A percentile compares a stretch with the other conserved stretches of the same genome.
These are phyloP conservation scores for Alternaria consortialis DNA, from an alignment of 2,329 filamentous ascomycete genomes.

Conservation along the genomic window DNA sequence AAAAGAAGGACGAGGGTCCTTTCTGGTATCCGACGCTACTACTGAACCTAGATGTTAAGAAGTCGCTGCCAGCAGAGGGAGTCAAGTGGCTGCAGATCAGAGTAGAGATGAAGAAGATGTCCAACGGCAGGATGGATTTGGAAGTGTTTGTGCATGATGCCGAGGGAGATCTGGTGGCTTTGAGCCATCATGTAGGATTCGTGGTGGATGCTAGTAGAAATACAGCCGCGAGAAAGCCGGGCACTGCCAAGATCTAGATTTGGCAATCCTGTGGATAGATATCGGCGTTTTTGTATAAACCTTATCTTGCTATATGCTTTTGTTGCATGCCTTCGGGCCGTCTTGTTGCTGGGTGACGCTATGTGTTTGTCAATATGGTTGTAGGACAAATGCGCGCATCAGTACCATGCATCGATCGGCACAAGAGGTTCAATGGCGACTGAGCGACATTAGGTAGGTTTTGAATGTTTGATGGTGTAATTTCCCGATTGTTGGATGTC, in stretches of 20 bases:
- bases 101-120: conserved; percentile 70
- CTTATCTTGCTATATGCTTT: not conserved
- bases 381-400: not conserved
- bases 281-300: not conserved
- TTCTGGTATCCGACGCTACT: conserved; percentile 81
- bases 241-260: conserved; percentile 47
- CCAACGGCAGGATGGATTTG: conserved; percentile 77
- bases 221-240: conserved; percentile 58
- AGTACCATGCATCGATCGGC: not conserved
- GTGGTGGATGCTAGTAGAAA: conserved; percentile 72
- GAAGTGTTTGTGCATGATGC: conserved; percentile 74
- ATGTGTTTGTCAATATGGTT: not conserved
- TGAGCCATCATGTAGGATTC: conserved; percentile 74
- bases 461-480: not conserved
- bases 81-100: conserved; percentile 77
- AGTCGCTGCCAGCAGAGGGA: conserved; percentile 70
- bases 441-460: not conserved
- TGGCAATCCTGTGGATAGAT: not conserved
- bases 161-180: conserved; percentile 69
- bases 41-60: conserved; percentile 81
- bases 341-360: not conserved
- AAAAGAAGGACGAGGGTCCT: conserved; percentile 42
- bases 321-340: not conserved
- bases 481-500: conserved; percentile 1
- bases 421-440: not conserved